phyloP scores from a whole-genome alignment of 2,329 filamentous ascomycete genomes.

The Claviceps spartinae region DNA sequence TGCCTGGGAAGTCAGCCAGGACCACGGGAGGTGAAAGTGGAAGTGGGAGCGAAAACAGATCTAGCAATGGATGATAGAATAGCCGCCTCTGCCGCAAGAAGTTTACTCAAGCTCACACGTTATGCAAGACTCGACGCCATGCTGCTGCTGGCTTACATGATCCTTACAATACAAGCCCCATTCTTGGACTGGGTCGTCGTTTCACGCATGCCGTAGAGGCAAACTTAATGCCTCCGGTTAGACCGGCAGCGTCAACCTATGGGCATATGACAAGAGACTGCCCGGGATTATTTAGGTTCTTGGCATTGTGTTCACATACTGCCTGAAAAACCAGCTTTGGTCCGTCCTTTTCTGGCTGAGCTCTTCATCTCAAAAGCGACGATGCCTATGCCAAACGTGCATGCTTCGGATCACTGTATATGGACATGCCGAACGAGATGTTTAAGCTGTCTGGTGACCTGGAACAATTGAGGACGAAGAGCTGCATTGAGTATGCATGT shows the following conservation, averaged over 20 bases:
- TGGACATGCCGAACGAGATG: neutral
- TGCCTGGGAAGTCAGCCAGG: neutral
- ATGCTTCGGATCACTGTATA: neutral
- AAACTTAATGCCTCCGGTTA: neutral
- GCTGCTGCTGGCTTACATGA: neutral
- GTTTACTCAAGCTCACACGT: slow-evolving; percentile 1
- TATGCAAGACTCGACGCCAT: slow-evolving; percentile 1
- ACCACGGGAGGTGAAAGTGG: neutral
- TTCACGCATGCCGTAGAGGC: neutral
- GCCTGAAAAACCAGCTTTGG: neutral
- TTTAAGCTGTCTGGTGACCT: neutral
- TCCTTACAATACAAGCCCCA: neutral
- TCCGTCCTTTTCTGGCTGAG: neutral
- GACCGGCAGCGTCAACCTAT: neutral
- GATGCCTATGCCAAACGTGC: neutral
- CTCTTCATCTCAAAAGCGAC: neutral
- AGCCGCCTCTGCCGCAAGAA: neutral
- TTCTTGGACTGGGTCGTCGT: neutral
- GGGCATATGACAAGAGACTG: neutral
- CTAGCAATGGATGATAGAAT: slow-evolving; percentile 34
- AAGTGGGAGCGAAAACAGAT: too few species aligned
- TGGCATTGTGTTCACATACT: neutral
- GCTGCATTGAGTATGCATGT: neutral
- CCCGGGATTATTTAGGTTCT: neutral
- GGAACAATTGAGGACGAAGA: neutral